These are phyloP conservation scores for Brassica carinata DNA, from an alignment of 345 rosid genomes.

Conservation along the genomic window DNA sequence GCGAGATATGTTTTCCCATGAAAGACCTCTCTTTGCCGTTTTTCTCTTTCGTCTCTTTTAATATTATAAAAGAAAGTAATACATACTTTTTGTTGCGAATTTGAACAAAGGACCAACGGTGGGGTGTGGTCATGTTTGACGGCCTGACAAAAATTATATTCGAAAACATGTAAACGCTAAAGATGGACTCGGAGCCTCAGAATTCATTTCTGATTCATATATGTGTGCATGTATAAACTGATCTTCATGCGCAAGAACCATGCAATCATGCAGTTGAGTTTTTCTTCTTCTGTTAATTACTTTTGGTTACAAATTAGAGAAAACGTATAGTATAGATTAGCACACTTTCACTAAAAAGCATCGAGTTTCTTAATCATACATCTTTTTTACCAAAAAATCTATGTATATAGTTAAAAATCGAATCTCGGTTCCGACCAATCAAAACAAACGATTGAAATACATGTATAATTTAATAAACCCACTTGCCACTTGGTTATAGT, in stretches of 20 bases:
- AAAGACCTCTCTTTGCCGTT: background rate
- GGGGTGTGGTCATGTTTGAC: slow-evolving; percentile 25
- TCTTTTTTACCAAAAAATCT: too few relatives aligned
- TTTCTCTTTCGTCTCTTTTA: background rate
- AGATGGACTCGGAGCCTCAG: background rate
- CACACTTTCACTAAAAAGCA: background rate
- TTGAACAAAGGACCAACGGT: slow-evolving; percentile 19
- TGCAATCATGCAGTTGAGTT: slow-evolving; percentile 24
- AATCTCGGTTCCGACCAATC: slow-evolving; percentile 10
- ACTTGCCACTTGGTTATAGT: slow-evolving; percentile 8
- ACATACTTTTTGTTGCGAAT: slow-evolving; percentile 27
- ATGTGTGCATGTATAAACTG: background rate
- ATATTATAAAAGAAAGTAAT: background rate
- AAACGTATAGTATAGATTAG: background rate
- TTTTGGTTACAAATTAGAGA: slow-evolving; percentile 10
- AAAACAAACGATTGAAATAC: slow-evolving; percentile 8
- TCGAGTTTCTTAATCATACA: background rate
- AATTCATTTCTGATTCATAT: background rate
- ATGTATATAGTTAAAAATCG: slow-evolving; percentile 18
- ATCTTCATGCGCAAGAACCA: slow-evolving; percentile 6
- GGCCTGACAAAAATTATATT: slow-evolving; percentile 20
- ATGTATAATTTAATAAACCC: background rate
- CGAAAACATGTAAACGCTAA: background rate
- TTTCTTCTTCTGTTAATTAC: background rate
- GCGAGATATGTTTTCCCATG: slow-evolving; percentile 35